Base-by-base conservation (phyloP, 345 rosid species). In the Linum usitatissimum region DNA sequence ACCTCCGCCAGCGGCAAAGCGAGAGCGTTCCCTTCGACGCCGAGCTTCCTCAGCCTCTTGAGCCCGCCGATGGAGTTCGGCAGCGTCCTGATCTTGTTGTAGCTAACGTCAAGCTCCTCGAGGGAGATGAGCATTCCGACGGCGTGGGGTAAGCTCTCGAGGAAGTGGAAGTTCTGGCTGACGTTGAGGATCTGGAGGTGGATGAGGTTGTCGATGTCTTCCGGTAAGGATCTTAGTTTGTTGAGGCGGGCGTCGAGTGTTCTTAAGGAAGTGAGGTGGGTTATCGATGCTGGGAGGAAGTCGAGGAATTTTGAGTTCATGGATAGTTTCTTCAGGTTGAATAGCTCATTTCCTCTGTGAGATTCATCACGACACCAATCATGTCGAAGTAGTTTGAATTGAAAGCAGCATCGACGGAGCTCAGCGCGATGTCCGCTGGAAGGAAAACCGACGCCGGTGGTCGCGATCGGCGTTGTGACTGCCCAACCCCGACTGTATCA, bases 31-130 rank as follows among this genome's bases (percentile, higher is more conserved):
- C 98, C 98, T 66, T 91, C 87, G 1, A 86, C 83, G 9, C 76
- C 45, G 0, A 91, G 84, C 77, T 81, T 86, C 40, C 81, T 74
- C 6, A 88, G 73, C 82, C 76, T 81, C 71, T 79, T 79, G 55
- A 91, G 81, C 71, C 95, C 86, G 14, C 92, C 95, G 1, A 91
- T 78, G 18, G 96, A 84, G 53, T 86, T 84, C 0, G 98, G 98
- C 54, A 91, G 73, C 18, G 45, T 20, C 0, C 74, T 64, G 59
- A 91, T 91, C 56, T 71, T 78, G 79, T 91, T 91, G 76, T 88
- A 88, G 64, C 98, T 91, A 9, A 80, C 77, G 60, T 91, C 96
- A 18, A 91, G 54, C 66, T 88, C 98, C 7, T 81, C 76, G 7
- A 91, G 88, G 55, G 92, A 86, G 12, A 83, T 45, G 28, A 91